These are phyloP conservation scores for Cryphonectria naterciae DNA, from an alignment of 2,329 filamentous ascomycete species.

Conservation along the genomic window DNA sequence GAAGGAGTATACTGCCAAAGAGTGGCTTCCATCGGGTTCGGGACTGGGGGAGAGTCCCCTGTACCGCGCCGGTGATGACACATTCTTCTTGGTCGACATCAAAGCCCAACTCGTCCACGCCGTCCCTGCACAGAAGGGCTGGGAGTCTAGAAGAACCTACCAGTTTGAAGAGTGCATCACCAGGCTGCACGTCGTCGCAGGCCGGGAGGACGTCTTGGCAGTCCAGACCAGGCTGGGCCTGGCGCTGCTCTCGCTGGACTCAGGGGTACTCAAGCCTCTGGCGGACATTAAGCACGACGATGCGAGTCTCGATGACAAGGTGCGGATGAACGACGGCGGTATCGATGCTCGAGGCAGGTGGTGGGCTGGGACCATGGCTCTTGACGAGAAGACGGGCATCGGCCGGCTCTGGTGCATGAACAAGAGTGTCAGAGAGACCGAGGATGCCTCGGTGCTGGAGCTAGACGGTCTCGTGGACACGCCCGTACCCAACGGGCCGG, in stretches of 20 bases:
- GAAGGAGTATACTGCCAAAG: constrained; percentile 33
- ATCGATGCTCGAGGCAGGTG: constrained; percentile 33
- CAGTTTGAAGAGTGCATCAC: constrained; percentile 32
- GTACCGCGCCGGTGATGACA: constrained; percentile 33
- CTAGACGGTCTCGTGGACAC: constrained; percentile 26
- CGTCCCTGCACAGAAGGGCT: constrained; percentile 30
- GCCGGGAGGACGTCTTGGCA: constrained; percentile 31
- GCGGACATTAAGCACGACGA: constrained; percentile 27
- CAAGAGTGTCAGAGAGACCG: constrained; percentile 22
- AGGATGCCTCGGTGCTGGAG: constrained; percentile 18
- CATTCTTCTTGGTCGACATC: constrained; percentile 36
- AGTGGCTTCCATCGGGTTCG: constrained; percentile 33
- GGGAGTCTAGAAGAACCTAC: constrained; percentile 27
- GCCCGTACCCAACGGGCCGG: constrained; percentile 34
- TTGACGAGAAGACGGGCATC: constrained; percentile 32
- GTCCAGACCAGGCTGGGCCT: constrained; percentile 33
- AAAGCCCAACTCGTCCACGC: constrained; percentile 33
- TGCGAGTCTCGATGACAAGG: constrained; percentile 28
- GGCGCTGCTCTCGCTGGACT: constrained; percentile 30
- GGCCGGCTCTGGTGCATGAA: constrained; percentile 33
- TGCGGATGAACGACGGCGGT: constrained; percentile 35
- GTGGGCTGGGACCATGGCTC: constrained; percentile 35
- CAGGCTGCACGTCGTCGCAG: constrained; percentile 30
- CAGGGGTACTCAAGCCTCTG: constrained; percentile 31
- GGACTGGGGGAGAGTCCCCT: constrained; percentile 35